Conservation (phyloP, 768 basidiomycete genomes). For the Sporobolomyces phaffii region DNA sequence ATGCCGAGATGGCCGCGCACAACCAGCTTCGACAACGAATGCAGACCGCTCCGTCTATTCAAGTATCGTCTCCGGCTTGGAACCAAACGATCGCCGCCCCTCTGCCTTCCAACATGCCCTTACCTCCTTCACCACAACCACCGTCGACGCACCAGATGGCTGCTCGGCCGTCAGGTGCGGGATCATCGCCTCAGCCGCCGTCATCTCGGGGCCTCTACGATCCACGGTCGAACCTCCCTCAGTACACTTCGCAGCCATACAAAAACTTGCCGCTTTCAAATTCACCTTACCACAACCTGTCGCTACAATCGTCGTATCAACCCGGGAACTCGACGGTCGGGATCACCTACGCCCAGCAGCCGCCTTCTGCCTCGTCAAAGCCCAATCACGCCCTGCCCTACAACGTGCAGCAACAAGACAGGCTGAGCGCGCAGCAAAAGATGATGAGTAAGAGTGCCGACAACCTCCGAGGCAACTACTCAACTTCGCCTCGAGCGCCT, state of each 20-base stretch:
- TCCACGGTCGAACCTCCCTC: slow-evolving; percentile 11
- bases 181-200: neutral
- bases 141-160: neutral
- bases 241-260: slow-evolving; percentile 24
- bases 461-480: slow-evolving; percentile 28
- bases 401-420: slow-evolving; percentile 12
- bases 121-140: slow-evolving; percentile 6
- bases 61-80: slow-evolving; percentile 18
- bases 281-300: slow-evolving; percentile 36
- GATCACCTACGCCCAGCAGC: neutral
- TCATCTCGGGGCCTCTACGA: neutral
- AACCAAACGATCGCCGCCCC: neutral
- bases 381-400: neutral
- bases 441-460: slow-evolving; percentile 26
- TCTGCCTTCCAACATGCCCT: neutral
- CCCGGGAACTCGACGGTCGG: slow-evolving; percentile 8
- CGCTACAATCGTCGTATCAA: slow-evolving; percentile 18
- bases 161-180: neutral
- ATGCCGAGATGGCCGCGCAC: slow-evolving; percentile 6
- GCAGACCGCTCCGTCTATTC: slow-evolving; percentile 21
- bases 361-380: neutral
- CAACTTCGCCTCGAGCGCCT: neutral
- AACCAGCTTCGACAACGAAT: slow-evolving; percentile 7
- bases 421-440: neutral
- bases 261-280: slow-evolving; percentile 23